phyloP scores from a whole-genome alignment of 768 basidiomycete species.

The Panaeolus papilionaceus region DNA sequence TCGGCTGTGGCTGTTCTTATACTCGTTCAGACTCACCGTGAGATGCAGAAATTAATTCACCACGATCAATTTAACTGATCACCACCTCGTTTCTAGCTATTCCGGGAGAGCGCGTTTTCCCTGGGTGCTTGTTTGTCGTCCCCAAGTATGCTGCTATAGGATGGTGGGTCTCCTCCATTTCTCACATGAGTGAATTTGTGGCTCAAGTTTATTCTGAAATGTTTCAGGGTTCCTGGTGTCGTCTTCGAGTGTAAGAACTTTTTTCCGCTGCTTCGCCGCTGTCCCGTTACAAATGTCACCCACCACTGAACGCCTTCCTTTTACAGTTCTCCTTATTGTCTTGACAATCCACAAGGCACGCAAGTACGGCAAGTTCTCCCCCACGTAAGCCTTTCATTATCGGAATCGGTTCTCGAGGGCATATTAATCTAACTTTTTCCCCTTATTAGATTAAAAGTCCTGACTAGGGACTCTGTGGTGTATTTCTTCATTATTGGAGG shows the following conservation, averaged over 20 bases:
- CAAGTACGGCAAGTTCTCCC: conserved; percentile 20
- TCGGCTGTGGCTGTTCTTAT: background rate
- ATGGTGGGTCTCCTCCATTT: background rate
- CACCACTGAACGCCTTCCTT: conserved; percentile 14
- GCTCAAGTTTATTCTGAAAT: background rate
- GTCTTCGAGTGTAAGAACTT: conserved; percentile 8
- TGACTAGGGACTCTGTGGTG: conserved; percentile 30
- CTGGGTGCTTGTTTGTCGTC: conserved; percentile 2
- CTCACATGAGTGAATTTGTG: background rate
- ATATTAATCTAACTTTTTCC: background rate
- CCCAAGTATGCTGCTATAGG: background rate
- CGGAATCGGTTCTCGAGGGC: conserved; percentile 3
- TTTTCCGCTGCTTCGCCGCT: conserved; percentile 19
- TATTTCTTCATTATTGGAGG: conserved; percentile 31
- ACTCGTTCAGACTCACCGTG: background rate
- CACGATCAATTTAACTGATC: background rate
- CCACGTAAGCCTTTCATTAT: conserved; percentile 19
- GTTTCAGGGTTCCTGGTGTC: conserved; percentile 1
- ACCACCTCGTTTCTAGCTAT: background rate
- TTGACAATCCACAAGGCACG: conserved; percentile 27
- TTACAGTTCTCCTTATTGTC: conserved; percentile 27
- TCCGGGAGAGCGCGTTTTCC: background rate
- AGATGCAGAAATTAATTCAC: background rate
- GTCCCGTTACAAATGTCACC: conserved; percentile 1
- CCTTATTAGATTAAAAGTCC: conserved; percentile 19